phyloP scores from a whole-genome alignment of 2,329 filamentous ascomycete species.

The Fusarium brachygibbosum region DNA sequence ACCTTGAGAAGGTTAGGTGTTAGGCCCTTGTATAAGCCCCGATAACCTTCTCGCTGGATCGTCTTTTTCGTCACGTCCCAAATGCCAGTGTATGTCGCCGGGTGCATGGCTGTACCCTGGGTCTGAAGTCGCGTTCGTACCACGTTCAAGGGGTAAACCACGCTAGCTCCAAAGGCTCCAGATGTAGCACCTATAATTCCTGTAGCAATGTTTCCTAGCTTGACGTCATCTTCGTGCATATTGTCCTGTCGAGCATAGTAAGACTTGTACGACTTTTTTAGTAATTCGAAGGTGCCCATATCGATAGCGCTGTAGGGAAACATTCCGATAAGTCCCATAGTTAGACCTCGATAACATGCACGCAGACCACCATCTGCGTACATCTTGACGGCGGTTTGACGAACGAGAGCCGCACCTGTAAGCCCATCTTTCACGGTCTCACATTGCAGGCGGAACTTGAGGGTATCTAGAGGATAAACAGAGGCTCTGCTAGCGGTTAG shows the following conservation, averaged over 20 bases:
- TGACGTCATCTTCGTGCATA: constrained; percentile 86
- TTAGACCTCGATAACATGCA: constrained; percentile 90
- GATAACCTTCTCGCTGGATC: constrained; percentile 82
- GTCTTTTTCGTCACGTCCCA: constrained; percentile 90
- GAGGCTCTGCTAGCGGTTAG: constrained; percentile 71
- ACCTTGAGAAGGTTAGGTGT: constrained; percentile 97
- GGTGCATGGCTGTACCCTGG: constrained; percentile 93
- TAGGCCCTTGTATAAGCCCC: constrained; percentile 93
- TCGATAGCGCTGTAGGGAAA: constrained; percentile 98
- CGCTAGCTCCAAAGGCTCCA: constrained; percentile 90
- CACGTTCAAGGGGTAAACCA: constrained; percentile 95
- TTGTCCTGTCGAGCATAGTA: constrained; percentile 77
- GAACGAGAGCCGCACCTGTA: constrained; percentile 84
- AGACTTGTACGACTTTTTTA: constrained; percentile 80
- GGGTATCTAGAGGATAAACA: constrained; percentile 92
- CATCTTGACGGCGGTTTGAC: constrained; percentile 89
- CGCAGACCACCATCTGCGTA: constrained; percentile 79
- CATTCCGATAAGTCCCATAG: constrained; percentile 94
- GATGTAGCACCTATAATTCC: constrained; percentile 92
- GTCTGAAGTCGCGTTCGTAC: constrained; percentile 92
- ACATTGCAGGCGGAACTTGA: constrained; percentile 90
- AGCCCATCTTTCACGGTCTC: constrained; percentile 89
- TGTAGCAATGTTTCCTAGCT: constrained; percentile 84
- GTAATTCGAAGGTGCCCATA: constrained; percentile 92
- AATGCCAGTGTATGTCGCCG: constrained; percentile 89